Base-by-base conservation (phyloP, 2,329 filamentous ascomycete species). In the Botrytis porri region DNA sequence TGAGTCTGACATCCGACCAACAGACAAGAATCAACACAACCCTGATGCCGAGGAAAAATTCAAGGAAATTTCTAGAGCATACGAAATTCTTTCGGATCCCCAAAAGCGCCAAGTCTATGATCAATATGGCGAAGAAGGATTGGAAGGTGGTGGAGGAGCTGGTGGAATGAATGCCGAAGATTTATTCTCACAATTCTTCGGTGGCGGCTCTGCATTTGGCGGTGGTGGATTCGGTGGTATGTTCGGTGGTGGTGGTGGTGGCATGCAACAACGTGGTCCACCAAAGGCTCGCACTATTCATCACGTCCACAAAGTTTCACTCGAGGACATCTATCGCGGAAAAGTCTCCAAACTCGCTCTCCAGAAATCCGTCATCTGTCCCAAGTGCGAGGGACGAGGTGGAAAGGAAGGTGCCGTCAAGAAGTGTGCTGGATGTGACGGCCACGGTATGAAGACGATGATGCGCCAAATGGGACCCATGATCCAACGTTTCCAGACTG, bases 401-500 rank as follows among this genome's bases (percentile, higher is more conserved):
- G 96, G 96, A 77, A 99, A 99, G 87, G 95, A 98, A 77, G 96
- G 96, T 76, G 93, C 96, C n/a, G 95, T 98, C 77, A 95, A 95
- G 86, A 93, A 92, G 80, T 99, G 96, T 84, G 82, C 89, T 59
- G 93, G 94, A 81, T 99, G 96, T 83, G 94, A 97, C 80, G 96
- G 96, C 77, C 90, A 92, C 76, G 96, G 96, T 84, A 97, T 98
- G 93, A 98, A 98, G 92, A 98, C 93, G 59, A 98, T 99, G 95
- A 98, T 99, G 96, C 93, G 97, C 82, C 96, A 99, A 85, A 98
- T 99, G 95, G 96, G 96, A 69, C 96, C 96, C 74, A 99, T 99
- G 96, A 98, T 99, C 79, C 97, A 99, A 86, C 93, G 96, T 73
- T 99, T 99, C 90, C 96, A 99, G 88, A 98, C 95, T 43, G 95